Percentiles rank a stretch among this genome's conserved stretches.
Evolutionary conservation across 176 grass and related monocot genomes (phyloP).

Genomic region (Elaeis guineensis): DNA sequence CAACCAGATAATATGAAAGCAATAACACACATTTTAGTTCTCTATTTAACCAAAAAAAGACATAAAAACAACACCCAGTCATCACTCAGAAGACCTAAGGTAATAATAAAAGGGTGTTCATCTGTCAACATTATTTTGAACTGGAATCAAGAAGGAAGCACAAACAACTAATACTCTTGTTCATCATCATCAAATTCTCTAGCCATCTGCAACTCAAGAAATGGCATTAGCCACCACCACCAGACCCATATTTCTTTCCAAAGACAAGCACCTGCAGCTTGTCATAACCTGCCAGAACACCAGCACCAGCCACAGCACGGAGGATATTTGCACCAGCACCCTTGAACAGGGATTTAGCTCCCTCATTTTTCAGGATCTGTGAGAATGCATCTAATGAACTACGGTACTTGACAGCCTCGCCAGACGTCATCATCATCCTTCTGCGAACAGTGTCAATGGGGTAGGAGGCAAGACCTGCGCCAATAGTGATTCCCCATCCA

Average conservation of each 20-base stretch:
- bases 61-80: no score
- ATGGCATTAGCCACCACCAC: background rate
- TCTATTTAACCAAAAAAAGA: no score
- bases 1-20: no score
- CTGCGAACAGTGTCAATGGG: background rate
- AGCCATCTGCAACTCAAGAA: no score
- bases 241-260: slow-evolving; percentile 6
- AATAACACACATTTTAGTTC: no score
- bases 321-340: background rate
- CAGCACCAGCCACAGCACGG: background rate
- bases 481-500: slow-evolving; percentile 6
- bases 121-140: no score
- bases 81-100: no score
- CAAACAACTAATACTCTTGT: no score
- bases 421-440: background rate
- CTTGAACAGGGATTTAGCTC: background rate
- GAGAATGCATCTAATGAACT: background rate
- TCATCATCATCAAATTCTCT: no score
- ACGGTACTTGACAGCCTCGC: slow-evolving; percentile 7
- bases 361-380: slow-evolving; percentile 5
- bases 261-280: slow-evolving; percentile 3
- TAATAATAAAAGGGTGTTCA: no score
- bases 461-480: slow-evolving; percentile 5
- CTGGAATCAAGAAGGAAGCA: no score
- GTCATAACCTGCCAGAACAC: slow-evolving; percentile 7